These are phyloP conservation scores for Colletotrichum lindemuthianum DNA, from an alignment of 2,329 filamentous ascomycete genomes.

Conservation along the genomic window DNA sequence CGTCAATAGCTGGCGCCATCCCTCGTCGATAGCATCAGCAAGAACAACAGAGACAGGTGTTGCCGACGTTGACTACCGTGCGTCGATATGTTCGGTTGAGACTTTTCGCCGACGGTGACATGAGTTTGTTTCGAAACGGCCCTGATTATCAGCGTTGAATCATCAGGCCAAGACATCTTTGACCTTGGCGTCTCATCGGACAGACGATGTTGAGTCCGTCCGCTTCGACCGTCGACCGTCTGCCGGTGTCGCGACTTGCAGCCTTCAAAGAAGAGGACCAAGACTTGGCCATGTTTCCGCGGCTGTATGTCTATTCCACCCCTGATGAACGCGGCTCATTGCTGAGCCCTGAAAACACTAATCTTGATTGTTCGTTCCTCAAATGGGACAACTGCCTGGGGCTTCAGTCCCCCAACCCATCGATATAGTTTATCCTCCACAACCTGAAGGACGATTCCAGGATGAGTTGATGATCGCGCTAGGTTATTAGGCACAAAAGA, in stretches of 20 bases:
- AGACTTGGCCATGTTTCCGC: too few species aligned
- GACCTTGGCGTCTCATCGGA: too few species aligned
- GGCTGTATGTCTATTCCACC: neutral
- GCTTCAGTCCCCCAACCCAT: slow-evolving; percentile 6
- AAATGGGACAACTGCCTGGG: neutral
- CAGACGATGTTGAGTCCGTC: too few species aligned
- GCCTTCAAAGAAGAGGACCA: too few species aligned
- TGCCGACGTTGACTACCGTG: neutral
- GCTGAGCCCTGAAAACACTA: too few species aligned
- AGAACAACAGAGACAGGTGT: too few species aligned
- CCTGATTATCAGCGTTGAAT: too few species aligned
- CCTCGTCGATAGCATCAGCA: too few species aligned
- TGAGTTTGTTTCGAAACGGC: neutral
- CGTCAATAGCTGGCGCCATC: too few species aligned
- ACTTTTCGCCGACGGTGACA: slow-evolving; percentile 7
- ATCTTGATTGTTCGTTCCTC: neutral
- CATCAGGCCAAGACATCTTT: neutral
- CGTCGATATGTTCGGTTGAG: slow-evolving; percentile 6
- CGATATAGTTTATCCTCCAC: slow-evolving; percentile 19
- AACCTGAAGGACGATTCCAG: neutral
- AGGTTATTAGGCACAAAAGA: slow-evolving; percentile 3
- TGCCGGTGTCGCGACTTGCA: too few species aligned
- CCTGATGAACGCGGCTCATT: neutral
- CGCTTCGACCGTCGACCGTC: too few species aligned
- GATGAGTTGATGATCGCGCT: neutral